Percentiles rank a stretch among this genome's conserved stretches.
Conservation (phyloP, 345 rosid genomes). For the Psidium friedrichsthalianum region DNA sequence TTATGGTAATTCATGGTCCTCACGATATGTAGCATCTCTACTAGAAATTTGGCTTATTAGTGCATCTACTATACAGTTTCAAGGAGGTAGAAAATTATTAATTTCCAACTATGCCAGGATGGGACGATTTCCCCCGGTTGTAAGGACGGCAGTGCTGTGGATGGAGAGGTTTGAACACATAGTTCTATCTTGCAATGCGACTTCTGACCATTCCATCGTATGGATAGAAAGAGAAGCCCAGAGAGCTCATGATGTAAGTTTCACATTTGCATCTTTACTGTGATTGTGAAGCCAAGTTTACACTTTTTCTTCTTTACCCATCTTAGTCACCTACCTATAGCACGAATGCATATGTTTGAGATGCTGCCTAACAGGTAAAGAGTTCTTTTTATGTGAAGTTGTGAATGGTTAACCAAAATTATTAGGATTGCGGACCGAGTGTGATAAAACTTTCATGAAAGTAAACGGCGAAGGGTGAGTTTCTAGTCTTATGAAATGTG, state of each 20-base stretch:
- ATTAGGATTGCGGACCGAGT: background rate
- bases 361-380: background rate
- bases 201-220: constrained; percentile 85
- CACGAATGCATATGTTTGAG: background rate
- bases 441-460: background rate
- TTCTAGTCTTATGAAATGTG: background rate
- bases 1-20: background rate
- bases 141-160: constrained; percentile 89
- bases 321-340: background rate
- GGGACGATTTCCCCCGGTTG: constrained; percentile 84
- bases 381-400: background rate
- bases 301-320: background rate
- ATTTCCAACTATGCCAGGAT: constrained; percentile 25
- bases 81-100: background rate
- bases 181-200: constrained; percentile 89
- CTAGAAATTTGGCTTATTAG: background rate
- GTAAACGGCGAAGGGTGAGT: background rate
- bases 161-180: constrained; percentile 94
- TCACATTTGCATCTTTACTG: background rate
- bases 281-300: background rate
- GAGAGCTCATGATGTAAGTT: constrained; percentile 63
- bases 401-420: background rate
- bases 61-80: background rate
- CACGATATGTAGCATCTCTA: background rate
- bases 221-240: constrained; percentile 89